A percentile compares a stretch with the other conserved stretches of the same genome.
These are phyloP conservation scores for Artemisia annua DNA, from an alignment of 129 eudicot species.

Conservation along the genomic window DNA sequence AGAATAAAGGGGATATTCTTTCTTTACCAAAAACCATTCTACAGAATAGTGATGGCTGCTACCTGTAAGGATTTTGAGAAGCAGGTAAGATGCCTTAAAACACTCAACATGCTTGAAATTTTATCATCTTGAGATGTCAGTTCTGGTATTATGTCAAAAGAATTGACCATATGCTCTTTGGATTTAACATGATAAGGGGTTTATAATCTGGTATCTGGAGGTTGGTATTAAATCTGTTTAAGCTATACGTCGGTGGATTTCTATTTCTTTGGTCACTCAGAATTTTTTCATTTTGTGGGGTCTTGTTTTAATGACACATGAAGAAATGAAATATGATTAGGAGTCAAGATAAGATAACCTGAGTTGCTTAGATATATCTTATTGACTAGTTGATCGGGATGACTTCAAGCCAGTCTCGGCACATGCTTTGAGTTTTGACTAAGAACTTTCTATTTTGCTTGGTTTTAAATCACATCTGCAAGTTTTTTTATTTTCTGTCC, in stretches of 20 bases:
- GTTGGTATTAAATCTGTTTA: not conserved
- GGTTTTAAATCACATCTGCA: not conserved
- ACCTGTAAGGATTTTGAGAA: not conserved
- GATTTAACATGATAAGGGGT: constrained; percentile 1
- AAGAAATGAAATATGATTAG: not conserved
- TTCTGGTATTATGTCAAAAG: not conserved
- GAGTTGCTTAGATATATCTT: not conserved
- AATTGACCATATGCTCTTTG: constrained; percentile 5
- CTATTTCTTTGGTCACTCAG: constrained; percentile 6
- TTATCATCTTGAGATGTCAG: constrained; percentile 26
- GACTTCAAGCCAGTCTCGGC: not conserved
- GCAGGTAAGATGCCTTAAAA: constrained; percentile 13
- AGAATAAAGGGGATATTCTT: constrained; percentile 8
- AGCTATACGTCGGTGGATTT: constrained; percentile 12
- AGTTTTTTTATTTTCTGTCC: not conserved
- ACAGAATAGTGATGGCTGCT: constrained; percentile 11
- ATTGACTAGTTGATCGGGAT: too few relatives aligned
- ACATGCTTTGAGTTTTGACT: not conserved
- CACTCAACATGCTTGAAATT: not conserved
- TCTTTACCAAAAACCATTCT: not conserved
- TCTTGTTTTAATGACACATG: not conserved
- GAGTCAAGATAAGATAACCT: not conserved
- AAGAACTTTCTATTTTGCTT: constrained; percentile 2
- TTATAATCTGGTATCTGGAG: constrained; percentile 10
- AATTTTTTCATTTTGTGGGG: constrained; percentile 1